Conservation (phyloP, 352 stramenopile species). For the Phytophthora pluvialis region DNA sequence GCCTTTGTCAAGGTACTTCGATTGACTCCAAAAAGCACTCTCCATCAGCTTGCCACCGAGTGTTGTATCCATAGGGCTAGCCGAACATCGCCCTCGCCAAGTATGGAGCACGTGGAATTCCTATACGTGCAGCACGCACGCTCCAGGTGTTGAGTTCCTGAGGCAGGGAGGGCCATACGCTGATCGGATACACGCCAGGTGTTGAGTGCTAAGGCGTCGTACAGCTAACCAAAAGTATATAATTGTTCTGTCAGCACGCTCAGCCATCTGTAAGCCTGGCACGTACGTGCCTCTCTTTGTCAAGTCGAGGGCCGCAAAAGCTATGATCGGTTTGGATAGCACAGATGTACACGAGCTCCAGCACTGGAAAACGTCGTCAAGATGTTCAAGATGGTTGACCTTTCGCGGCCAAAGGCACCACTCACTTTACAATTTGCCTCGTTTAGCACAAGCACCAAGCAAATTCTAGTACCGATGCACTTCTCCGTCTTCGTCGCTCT, state of each 20-base stretch:
- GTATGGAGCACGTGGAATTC: background rate
- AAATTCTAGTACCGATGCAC: constrained; percentile 15
- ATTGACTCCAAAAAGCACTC: too few relatives aligned
- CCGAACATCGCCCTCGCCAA: too few relatives aligned
- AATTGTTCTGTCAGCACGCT: too few relatives aligned
- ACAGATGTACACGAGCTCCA: constrained; percentile 1
- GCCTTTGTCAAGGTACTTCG: too few relatives aligned
- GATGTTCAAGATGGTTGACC: background rate
- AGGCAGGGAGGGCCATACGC: constrained; percentile 1
- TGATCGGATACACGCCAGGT: background rate
- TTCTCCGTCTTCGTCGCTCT: constrained; percentile 22
- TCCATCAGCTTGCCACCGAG: too few relatives aligned
- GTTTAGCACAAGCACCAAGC: constrained; percentile 22
- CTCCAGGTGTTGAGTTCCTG: constrained; percentile 7
- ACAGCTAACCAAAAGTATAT: background rate
- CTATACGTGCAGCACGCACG: constrained; percentile 9
- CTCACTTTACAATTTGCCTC: constrained; percentile 22
- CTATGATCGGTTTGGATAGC: constrained; percentile 4
- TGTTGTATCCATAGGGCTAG: too few relatives aligned
- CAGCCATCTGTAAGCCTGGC: constrained; percentile 13
- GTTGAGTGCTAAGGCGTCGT: background rate
- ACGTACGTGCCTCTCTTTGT: constrained; percentile 10
- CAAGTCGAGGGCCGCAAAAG: constrained; percentile 6
- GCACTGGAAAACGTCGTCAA: constrained; percentile 16
- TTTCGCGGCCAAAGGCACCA: background rate